Evolutionary conservation across 2,329 filamentous ascomycete species (phyloP), one percentile per base, ranked within the genome.

Genomic region (Xenoacremonium recifei): DNA sequence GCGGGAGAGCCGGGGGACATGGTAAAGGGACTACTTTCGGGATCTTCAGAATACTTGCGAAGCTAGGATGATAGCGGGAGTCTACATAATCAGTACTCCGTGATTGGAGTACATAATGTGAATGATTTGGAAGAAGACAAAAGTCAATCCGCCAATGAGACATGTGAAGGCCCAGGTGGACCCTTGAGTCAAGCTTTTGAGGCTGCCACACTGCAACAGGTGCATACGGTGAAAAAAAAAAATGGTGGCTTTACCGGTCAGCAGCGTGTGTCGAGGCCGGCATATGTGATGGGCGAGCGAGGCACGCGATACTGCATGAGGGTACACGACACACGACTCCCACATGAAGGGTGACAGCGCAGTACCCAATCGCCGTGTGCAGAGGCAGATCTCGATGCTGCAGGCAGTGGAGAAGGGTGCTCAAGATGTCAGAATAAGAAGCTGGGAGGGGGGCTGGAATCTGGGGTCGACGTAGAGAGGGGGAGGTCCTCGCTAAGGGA

Each of bases 351-450:
- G 30, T 11, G 21, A 34, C 4, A 16, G 38, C 17, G 21, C 7
- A 29, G 32, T 32, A 21, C 12, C 42, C 36, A 44, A 49, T 42
- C 39, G 47, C 34, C 36, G 43, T 38, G 35, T 47, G 47, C 51
- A 51, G 48, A 44, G 48, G 49, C 50, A 55, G 54, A 58, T 58
- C 55, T 57, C 49, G 54, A 57, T 58, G 50, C 42, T 44, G 50
- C 44, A 51, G 41, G 41, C 48, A n/a, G n/a, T n/a, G n/a, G n/a
- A n/a, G n/a, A n/a, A n/a, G n/a, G n/a, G n/a, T n/a, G n/a, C n/a
- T n/a, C n/a, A n/a, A n/a, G n/a, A n/a, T n/a, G n/a, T n/a, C n/a
- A n/a, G n/a, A n/a, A n/a, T n/a, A n/a, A n/a, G n/a, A n/a, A n/a
- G n/a, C n/a, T n/a, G n/a, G n/a, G n/a, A n/a, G n/a, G n/a, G n/a